Percentiles rank a stretch among this genome's conserved stretches.
Conservation (phyloP, 2,329 filamentous ascomycete genomes). For the Arthrobotrys megalospora region DNA sequence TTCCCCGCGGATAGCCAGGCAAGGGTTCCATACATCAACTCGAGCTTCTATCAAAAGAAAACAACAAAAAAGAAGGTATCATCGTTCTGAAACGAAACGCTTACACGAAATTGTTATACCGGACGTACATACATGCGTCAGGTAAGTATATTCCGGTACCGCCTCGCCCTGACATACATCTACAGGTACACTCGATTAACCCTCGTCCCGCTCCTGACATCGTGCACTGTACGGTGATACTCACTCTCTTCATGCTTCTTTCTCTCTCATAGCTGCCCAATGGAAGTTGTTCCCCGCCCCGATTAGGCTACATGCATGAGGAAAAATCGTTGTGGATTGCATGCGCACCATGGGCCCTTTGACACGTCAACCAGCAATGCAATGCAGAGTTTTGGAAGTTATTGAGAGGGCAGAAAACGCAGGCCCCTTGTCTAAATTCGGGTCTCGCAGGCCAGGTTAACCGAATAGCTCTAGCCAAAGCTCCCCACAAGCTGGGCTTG, state of each 20-base stretch:
- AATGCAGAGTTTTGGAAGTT: constrained; percentile 33
- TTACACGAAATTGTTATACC: constrained; percentile 30
- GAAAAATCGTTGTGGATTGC: constrained; percentile 58
- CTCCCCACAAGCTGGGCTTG: constrained; percentile 13
- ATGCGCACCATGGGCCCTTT: constrained; percentile 49
- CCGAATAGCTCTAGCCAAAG: constrained; percentile 24
- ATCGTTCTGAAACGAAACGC: constrained; percentile 60
- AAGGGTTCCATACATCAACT: constrained; percentile 27
- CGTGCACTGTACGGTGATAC: constrained; percentile 3
- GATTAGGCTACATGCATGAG: constrained; percentile 55
- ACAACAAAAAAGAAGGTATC: constrained; percentile 41
- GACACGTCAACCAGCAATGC: constrained; percentile 61
- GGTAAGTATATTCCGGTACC: constrained; percentile 24
- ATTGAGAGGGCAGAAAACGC: neutral
- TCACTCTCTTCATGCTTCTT: constrained; percentile 9
- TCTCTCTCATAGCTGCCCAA: constrained; percentile 11
- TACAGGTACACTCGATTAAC: constrained; percentile 30
- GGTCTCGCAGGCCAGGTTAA: constrained; percentile 42
- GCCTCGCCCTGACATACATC: constrained; percentile 36
- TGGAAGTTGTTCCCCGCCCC: constrained; percentile 34
- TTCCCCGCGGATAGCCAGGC: constrained; percentile 61
- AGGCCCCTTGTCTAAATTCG: constrained; percentile 34
- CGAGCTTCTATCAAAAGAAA: constrained; percentile 8
- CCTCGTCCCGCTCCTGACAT: constrained; percentile 28
- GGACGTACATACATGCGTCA: constrained; percentile 13